Percentiles rank a stretch among this genome's conserved stretches.
These are phyloP conservation scores for Exophiala sideris DNA, from an alignment of 2,329 filamentous ascomycete species.

Conservation along the genomic window DNA sequence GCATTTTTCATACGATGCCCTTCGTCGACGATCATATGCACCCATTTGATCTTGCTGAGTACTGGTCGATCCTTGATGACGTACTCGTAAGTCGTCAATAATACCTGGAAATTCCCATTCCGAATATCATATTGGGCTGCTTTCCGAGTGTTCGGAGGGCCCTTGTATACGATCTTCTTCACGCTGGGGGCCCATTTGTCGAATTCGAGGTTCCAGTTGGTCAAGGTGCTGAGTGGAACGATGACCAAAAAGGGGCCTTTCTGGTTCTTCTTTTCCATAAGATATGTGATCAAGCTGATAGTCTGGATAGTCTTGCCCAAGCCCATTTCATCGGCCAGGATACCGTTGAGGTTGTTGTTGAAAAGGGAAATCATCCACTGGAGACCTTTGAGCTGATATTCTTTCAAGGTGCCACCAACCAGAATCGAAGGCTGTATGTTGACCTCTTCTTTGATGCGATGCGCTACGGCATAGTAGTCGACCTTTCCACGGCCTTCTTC, in stretches of 20 bases:
- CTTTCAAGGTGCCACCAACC: conserved; percentile 88
- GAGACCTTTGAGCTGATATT: conserved; percentile 96
- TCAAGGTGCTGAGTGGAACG: conserved; percentile 91
- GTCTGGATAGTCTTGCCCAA: conserved; percentile 99
- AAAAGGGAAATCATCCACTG: conserved; percentile 99
- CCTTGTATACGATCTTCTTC: conserved; percentile 90
- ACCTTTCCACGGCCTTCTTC: conserved; percentile 73
- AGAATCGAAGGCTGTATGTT: conserved; percentile 77
- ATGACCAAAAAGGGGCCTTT: conserved; percentile 93
- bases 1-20: conserved; percentile 99
- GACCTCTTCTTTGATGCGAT: conserved; percentile 92
- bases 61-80: conserved; percentile 98
- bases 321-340: conserved; percentile 98
- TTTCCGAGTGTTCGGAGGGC: conserved; percentile 82
- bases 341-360: conserved; percentile 99
- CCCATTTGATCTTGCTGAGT: conserved; percentile 98
- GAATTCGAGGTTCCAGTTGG: conserved; percentile 98
- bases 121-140: conserved; percentile 90
- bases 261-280: conserved; percentile 93
- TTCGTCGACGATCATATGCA: conserved; percentile 99
- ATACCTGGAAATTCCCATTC: conserved; percentile 90
- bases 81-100: conserved; percentile 97
- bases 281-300: conserved; percentile 93
- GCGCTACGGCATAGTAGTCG: conserved; percentile 97
- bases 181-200: conserved; percentile 97